Percentiles rank a stretch among this genome's conserved stretches.
These are phyloP conservation scores for Umbelopsis sp. DNA, from an alignment of 371 early-diverging fungal genomes.

Conservation along the genomic window DNA sequence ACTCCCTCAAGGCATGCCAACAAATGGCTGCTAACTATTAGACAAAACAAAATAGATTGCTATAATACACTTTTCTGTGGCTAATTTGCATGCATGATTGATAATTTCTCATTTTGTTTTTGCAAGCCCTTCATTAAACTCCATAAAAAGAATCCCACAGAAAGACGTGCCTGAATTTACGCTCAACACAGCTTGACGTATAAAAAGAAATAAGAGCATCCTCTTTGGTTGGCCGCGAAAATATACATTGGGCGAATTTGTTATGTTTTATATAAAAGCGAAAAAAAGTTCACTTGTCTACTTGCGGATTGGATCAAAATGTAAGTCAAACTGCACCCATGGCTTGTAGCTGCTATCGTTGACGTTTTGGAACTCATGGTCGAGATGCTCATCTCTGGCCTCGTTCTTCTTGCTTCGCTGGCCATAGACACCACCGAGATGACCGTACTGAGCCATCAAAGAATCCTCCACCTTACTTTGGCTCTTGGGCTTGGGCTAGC, in stretches of 20 bases:
- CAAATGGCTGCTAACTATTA: slow-evolving; percentile 45
- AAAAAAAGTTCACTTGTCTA: slow-evolving; percentile 28
- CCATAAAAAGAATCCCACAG: background rate
- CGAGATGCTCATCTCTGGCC: slow-evolving; percentile 66
- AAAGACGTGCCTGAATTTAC: background rate
- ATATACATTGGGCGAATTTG: slow-evolving; percentile 15
- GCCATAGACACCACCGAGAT: slow-evolving; percentile 64
- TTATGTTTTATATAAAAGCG: background rate
- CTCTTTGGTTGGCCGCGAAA: background rate
- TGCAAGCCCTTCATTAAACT: background rate
- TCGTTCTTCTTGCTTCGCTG: slow-evolving; percentile 37
- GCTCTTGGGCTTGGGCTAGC: slow-evolving; percentile 73
- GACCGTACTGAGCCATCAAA: slow-evolving; percentile 70
- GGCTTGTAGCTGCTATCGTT: slow-evolving; percentile 91
- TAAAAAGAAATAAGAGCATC: background rate
- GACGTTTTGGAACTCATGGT: slow-evolving; percentile 79
- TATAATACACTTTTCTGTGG: background rate
- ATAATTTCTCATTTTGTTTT: background rate
- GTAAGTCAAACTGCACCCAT: slow-evolving; percentile 82
- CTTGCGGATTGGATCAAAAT: slow-evolving; percentile 57
- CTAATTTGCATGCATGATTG: background rate
- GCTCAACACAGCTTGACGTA: background rate
- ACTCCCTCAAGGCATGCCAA: slow-evolving; percentile 81
- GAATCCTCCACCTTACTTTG: slow-evolving; percentile 77
- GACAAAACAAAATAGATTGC: background rate